These are phyloP conservation scores for Alternaria sp. DNA, from an alignment of 2,329 filamentous ascomycete species.

Conservation along the genomic window DNA sequence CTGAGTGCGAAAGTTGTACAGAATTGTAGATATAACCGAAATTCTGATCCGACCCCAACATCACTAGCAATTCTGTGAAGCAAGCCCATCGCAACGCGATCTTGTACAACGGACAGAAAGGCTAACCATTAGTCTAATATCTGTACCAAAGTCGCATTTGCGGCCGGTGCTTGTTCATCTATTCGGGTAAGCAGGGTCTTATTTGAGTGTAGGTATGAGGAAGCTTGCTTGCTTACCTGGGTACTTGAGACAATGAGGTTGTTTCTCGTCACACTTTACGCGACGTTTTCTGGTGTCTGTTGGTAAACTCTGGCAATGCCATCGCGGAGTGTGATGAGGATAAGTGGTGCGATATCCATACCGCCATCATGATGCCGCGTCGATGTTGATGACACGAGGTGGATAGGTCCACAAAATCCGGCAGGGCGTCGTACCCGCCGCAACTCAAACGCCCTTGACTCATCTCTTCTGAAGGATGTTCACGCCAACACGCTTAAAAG, in stretches of 20 bases:
- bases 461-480: not conserved
- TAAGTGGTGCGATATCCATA: not conserved
- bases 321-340: not conserved
- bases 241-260: not conserved
- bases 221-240: not conserved
- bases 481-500: not conserved
- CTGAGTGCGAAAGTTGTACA: not conserved
- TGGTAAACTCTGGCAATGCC: not conserved
- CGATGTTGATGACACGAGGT: not conserved
- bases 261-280: not conserved
- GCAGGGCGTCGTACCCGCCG: not conserved
- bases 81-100: not conserved
- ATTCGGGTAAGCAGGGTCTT: not conserved
- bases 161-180: not conserved
- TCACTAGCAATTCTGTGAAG: not conserved
- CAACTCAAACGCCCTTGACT: not conserved
- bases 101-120: not conserved
- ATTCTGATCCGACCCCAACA: accelerated
- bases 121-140: not conserved
- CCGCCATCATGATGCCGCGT: no score
- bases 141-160: not conserved
- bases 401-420: not conserved
- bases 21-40: not conserved
- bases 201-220: no score
- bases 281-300: not conserved